Percentiles rank a stretch among this genome's conserved stretches.
phyloP scores from a whole-genome alignment of 352 stramenopile species.

The Globisporangium heterothallicum region DNA sequence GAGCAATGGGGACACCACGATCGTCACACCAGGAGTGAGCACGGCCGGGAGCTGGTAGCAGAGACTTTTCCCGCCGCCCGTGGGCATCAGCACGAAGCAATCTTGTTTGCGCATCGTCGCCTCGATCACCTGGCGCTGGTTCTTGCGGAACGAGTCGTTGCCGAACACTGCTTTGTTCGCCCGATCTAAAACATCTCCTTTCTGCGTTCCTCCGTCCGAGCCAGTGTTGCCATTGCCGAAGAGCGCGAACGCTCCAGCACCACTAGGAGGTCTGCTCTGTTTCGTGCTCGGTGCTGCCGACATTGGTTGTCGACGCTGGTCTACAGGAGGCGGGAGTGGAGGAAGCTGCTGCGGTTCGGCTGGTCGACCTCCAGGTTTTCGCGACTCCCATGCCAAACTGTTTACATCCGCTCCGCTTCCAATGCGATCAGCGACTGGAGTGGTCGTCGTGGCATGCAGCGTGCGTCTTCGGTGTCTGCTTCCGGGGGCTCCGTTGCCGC shows the following conservation, averaged over 20 bases:
- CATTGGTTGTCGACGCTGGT: not conserved
- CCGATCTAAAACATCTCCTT: constrained; percentile 31
- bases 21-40: constrained; percentile 73
- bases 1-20: constrained; percentile 92
- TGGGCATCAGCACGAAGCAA: constrained; percentile 94
- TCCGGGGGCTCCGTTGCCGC: not conserved
- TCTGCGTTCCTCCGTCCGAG: not conserved
- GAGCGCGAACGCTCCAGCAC: not conserved
- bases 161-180: constrained; percentile 68
- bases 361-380: constrained; percentile 1
- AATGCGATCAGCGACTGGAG: not conserved
- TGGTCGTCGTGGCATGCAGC: not conserved
- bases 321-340: not conserved
- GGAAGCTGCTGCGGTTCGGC: not conserved
- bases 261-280: not conserved
- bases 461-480: constrained; percentile 10
- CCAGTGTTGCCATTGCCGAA: not conserved
- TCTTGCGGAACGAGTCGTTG: constrained; percentile 82
- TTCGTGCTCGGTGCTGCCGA: not conserved
- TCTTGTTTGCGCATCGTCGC: constrained; percentile 87
- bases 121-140: constrained; percentile 91
- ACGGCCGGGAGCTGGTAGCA: constrained; percentile 88
- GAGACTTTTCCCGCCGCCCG: constrained; percentile 88
- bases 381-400: constrained; percentile 6
- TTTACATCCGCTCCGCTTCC: not conserved